Conservation (phyloP, 192 early-diverging fungal species). For the Backusella mclennaniae region DNA sequence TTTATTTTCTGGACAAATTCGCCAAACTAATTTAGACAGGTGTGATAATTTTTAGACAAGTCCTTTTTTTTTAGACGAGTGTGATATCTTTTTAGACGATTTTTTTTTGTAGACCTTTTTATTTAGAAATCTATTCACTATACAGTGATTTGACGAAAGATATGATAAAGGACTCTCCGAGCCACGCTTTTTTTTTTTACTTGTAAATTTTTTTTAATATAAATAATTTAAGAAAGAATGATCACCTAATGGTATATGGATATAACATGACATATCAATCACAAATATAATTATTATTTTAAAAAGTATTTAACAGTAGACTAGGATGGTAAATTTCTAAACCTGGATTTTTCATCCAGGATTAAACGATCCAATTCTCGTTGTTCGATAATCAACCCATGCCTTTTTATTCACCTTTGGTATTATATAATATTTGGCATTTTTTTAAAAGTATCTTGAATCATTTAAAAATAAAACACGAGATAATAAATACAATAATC, state of each 20-base stretch:
- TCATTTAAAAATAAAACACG: conserved; percentile 1
- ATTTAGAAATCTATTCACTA: background rate
- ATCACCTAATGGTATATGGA: background rate
- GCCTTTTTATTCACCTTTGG: background rate
- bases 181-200: background rate
- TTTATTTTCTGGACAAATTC: too few species aligned
- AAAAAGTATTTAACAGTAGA: background rate
- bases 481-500: conserved; percentile 1
- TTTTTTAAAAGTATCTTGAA: background rate
- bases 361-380: conserved; percentile 3
- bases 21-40: too few species aligned
- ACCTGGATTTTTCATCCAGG: conserved; percentile 4
- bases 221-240: too few species aligned
- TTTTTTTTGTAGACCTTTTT: too few species aligned
- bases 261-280: background rate
- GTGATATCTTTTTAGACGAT: too few species aligned
- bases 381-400: conserved; percentile 10
- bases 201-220: conserved; percentile 1
- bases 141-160: background rate
- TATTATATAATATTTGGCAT: conserved; percentile 3
- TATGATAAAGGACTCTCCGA: background rate
- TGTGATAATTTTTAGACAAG: too few species aligned
- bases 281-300: background rate
- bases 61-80: too few species aligned
- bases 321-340: background rate